These are phyloP conservation scores for Discostella stelligeroides DNA, from an alignment of 108 stramenopile genomes.

Conservation along the genomic window DNA sequence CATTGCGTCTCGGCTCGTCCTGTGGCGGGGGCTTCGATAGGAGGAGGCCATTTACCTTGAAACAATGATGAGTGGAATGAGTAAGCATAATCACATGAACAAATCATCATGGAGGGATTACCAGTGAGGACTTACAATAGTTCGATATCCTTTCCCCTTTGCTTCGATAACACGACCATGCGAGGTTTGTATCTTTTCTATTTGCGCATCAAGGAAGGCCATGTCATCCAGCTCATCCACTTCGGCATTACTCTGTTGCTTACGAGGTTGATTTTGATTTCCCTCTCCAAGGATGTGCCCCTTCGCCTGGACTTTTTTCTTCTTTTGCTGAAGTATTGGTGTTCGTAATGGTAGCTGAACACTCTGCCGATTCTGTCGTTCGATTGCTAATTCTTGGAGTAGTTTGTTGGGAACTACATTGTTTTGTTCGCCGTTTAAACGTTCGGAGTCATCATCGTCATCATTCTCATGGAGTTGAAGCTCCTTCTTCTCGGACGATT, in stretches of 20 bases:
- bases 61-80: not conserved
- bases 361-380: slow-evolving; percentile 54
- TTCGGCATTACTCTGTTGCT: slow-evolving; percentile 32
- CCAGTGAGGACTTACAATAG: slow-evolving; percentile 45
- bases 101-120: not conserved
- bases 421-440: slow-evolving; percentile 34
- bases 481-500: too few relatives aligned
- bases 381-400: slow-evolving; percentile 63
- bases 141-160: slow-evolving; percentile 59
- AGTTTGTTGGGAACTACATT: slow-evolving; percentile 35
- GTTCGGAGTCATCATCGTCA: slow-evolving; percentile 42
- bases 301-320: slow-evolving; percentile 42
- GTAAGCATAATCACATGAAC: not conserved
- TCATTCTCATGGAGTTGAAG: slow-evolving; percentile 25
- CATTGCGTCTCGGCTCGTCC: slow-evolving; percentile 37
- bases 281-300: slow-evolving; percentile 56
- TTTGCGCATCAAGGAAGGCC: slow-evolving; percentile 86
- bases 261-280: slow-evolving; percentile 14
- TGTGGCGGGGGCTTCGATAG: slow-evolving; percentile 56
- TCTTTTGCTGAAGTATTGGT: slow-evolving; percentile 22
- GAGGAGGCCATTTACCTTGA: slow-evolving; percentile 66
- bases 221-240: slow-evolving; percentile 79
- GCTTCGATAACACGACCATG: slow-evolving; percentile 80
- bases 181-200: slow-evolving; percentile 73
- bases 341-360: slow-evolving; percentile 10